Evolutionary conservation across 2,329 filamentous ascomycete genomes (phyloP).

Genomic region (Arthrobotrys sphaeroides): DNA sequence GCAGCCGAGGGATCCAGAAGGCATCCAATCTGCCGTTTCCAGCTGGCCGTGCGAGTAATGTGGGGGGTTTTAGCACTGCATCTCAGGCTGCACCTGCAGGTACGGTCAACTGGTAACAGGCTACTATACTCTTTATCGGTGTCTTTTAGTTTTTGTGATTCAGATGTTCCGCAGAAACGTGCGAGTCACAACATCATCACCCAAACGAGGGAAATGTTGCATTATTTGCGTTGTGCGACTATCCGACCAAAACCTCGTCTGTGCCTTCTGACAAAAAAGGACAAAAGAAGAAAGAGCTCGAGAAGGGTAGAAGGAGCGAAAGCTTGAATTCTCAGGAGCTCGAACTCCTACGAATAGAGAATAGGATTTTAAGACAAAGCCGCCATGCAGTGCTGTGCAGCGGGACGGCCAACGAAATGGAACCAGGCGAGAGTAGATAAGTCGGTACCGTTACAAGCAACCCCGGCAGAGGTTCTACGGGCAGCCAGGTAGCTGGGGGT

Average conservation of each 20-base stretch:
- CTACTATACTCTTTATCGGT: no score
- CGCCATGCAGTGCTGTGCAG: slow-evolving; percentile 11
- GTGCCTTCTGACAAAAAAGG: not conserved
- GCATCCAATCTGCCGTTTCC: not conserved
- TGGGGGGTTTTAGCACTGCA: not conserved
- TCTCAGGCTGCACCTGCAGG: not conserved
- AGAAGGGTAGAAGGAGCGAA: not conserved
- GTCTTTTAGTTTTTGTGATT: not conserved
- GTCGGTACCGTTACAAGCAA: no score
- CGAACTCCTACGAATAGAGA: not conserved
- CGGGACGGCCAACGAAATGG: not conserved
- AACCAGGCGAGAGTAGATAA: not conserved
- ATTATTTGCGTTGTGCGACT: not conserved
- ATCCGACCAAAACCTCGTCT: not conserved
- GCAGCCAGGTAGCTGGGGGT: not conserved
- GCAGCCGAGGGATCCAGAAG: not conserved
- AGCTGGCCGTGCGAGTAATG: not conserved
- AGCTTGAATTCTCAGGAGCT: not conserved
- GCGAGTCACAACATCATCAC: not conserved
- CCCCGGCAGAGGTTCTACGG: not conserved
- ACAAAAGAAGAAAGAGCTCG: not conserved
- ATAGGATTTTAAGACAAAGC: not conserved
- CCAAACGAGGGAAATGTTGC: not conserved
- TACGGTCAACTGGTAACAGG: no score
- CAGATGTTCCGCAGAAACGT: not conserved